A percentile compares a stretch with the other conserved stretches of the same genome.
These are phyloP conservation scores for Nothophytophthora sp. DNA, from an alignment of 352 stramenopile species.

Conservation along the genomic window DNA sequence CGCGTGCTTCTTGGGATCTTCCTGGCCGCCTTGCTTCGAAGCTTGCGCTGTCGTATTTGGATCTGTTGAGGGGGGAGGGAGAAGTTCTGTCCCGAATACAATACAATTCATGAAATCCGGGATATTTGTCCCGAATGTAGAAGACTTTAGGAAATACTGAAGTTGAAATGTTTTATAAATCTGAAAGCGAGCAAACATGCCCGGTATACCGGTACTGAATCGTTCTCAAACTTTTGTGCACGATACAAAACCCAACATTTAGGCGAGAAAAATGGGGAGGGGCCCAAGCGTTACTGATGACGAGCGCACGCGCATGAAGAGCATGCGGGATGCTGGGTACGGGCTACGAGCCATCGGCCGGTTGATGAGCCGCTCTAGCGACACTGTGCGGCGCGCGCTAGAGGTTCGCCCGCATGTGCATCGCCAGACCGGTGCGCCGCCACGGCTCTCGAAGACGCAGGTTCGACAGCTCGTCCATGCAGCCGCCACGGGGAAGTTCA, in stretches of 20 bases:
- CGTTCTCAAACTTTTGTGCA: no score
- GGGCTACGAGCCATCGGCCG: constrained; percentile 1
- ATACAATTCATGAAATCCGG: no score
- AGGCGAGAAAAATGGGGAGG: constrained; percentile 3
- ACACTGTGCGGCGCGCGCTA: constrained; percentile 3
- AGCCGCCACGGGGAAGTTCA: background rate
- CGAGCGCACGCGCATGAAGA: constrained; percentile 6
- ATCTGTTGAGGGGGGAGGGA: no score
- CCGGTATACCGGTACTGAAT: no score
- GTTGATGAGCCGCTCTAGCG: constrained; percentile 1
- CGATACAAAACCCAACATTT: no score
- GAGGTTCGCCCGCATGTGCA: background rate
- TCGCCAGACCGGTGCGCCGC: background rate
- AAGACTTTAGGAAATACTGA: no score
- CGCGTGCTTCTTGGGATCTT: constrained; percentile 20
- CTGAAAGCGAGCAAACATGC: no score
- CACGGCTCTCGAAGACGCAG: constrained; percentile 1
- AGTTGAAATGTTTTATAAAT: no score
- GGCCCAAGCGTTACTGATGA: constrained; percentile 1
- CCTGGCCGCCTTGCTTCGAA: constrained; percentile 26
- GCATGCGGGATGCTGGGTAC: constrained; percentile 1
- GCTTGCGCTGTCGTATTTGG: constrained; percentile 17
- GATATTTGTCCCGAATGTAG: no score
- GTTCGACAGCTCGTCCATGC: background rate
- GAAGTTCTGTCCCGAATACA: background rate